A percentile compares a stretch with the other conserved stretches of the same genome.
Conservation (phyloP, 176 grass and related monocot species). For the Eragrostis nindensis region DNA sequence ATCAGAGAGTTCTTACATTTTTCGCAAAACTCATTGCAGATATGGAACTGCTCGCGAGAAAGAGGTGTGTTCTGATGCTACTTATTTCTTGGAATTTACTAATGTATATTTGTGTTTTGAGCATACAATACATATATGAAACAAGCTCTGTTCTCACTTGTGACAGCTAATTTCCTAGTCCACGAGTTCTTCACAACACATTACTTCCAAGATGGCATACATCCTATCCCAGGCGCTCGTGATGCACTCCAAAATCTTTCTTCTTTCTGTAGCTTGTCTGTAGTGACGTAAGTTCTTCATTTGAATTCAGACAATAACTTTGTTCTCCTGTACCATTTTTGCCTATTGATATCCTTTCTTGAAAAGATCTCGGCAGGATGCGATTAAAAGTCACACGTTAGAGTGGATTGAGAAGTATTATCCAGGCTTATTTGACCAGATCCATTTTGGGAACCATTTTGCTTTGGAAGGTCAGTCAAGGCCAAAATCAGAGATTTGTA, state of each 20-base stretch:
- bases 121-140: not conserved
- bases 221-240: constrained; percentile 86
- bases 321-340: not conserved
- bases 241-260: constrained; percentile 83
- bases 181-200: constrained; percentile 97
- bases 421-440: constrained; percentile 93
- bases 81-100: not conserved
- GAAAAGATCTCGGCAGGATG: constrained; percentile 92
- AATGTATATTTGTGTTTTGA: not conserved
- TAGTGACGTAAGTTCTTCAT: constrained; percentile 88
- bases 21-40: constrained; percentile 56
- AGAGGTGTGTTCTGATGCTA: constrained; percentile 51
- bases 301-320: constrained; percentile 7
- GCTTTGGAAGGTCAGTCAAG: constrained; percentile 88
- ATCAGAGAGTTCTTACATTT: constrained; percentile 36
- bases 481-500: constrained; percentile 97
- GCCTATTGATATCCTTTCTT: constrained; percentile 14
- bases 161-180: constrained; percentile 85
- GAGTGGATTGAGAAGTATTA: constrained; percentile 89
- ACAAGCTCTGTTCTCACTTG: constrained; percentile 19
- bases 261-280: constrained; percentile 86
- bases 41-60: constrained; percentile 95
- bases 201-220: constrained; percentile 92
- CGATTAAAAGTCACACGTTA: constrained; percentile 85
- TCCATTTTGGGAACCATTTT: constrained; percentile 97